These are phyloP conservation scores for Botrytis fragariae DNA, from an alignment of 2,329 filamentous ascomycete genomes.

Conservation along the genomic window DNA sequence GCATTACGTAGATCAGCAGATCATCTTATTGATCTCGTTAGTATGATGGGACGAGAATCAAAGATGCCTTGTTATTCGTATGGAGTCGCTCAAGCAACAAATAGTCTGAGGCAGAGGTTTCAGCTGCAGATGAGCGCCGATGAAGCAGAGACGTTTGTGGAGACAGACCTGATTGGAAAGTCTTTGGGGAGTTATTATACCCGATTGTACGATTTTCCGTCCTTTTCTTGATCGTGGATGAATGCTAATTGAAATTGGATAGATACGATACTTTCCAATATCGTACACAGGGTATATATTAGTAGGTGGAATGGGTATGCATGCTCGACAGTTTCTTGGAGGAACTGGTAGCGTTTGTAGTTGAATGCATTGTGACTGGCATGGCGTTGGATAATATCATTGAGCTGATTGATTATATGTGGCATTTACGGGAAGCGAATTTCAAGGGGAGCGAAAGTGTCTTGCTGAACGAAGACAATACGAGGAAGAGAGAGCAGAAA, in stretches of 20 bases:
- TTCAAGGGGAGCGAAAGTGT: background rate
- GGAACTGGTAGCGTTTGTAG: background rate
- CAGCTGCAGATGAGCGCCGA: conserved; percentile 80
- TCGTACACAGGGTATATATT: conserved; percentile 84
- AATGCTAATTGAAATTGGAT: conserved; percentile 21
- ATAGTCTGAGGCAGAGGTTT: conserved; percentile 69
- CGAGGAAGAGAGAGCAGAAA: background rate
- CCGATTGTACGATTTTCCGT: conserved; percentile 61
- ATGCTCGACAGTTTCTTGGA: background rate
- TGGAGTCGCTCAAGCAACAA: conserved; percentile 68
- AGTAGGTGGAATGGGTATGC: conserved; percentile 6
- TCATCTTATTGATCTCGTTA: conserved; percentile 76
- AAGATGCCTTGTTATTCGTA: conserved; percentile 82
- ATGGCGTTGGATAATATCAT: conserved; percentile 18
- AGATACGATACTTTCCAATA: conserved; percentile 87
- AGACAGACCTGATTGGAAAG: conserved; percentile 75
- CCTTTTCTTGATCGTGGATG: background rate
- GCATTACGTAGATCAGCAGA: conserved; percentile 76
- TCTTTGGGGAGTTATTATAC: conserved; percentile 85
- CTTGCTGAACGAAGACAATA: background rate
- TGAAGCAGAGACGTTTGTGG: conserved; percentile 78
- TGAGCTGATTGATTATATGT: conserved; percentile 12
- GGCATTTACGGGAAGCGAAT: conserved; percentile 7
- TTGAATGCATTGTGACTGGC: conserved; percentile 5
- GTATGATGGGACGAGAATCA: conserved; percentile 79